These are phyloP conservation scores for Diaporthe sp. DNA, from an alignment of 2,329 filamentous ascomycete species.

Conservation along the genomic window DNA sequence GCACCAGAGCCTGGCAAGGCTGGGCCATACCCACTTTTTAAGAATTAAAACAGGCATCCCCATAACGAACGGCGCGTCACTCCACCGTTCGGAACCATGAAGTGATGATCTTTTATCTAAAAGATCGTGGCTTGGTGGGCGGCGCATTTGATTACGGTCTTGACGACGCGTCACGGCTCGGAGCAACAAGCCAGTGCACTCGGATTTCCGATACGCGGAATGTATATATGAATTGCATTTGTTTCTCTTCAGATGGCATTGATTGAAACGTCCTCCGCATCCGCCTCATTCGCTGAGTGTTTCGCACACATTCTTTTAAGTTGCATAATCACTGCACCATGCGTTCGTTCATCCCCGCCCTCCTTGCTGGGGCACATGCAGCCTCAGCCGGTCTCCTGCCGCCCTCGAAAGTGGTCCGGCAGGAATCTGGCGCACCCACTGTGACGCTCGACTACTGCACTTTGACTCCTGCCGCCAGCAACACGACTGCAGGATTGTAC, in stretches of 20 bases:
- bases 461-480: slow-evolving; percentile 41
- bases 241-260: not conserved
- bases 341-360: slow-evolving; percentile 4
- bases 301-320: not conserved
- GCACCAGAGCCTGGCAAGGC: not conserved
- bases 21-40: not conserved
- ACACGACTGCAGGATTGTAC: slow-evolving; percentile 47
- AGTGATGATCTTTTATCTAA: slow-evolving; percentile 3
- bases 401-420: slow-evolving; percentile 21
- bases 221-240: not conserved
- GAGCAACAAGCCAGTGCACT: not conserved
- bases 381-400: slow-evolving; percentile 10
- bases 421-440: slow-evolving; percentile 37
- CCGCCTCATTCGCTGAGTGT: slow-evolving; percentile 2
- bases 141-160: slow-evolving; percentile 14
- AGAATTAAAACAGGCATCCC: slow-evolving; percentile 1
- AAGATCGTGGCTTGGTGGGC: slow-evolving; percentile 20
- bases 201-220: not conserved
- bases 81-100: slow-evolving; percentile 2
- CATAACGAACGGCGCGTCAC: not conserved
- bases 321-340: slow-evolving; percentile 2
- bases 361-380: slow-evolving; percentile 21
- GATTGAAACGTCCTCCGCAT: not conserved
- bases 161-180: slow-evolving; percentile 17
- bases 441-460: slow-evolving; percentile 48